Base-by-base conservation (phyloP, 345 rosid species). In the Dipteronia dyeriana region DNA sequence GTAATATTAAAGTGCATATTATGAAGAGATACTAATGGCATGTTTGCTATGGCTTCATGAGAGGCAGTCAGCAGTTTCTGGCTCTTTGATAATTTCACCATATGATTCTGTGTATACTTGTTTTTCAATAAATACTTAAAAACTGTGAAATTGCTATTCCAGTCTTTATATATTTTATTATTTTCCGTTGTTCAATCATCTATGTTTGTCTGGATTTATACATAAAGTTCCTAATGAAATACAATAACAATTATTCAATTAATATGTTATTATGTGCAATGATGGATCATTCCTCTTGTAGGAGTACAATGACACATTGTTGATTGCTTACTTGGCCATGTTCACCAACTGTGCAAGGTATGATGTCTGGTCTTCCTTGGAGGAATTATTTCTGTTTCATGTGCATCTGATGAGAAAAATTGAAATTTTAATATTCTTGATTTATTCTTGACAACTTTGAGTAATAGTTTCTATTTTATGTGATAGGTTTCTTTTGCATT, bases 341-440 rank as follows among this genome's bases (percentile, higher is more conserved):
- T 80, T 96, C 82, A 96, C 98, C 63, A 96, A 91, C 82, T 94
- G 98, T 79, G 83, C 98, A 79, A 93, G 99, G 98, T 93, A 87
- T 70, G 73, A 68, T 60, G 47, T 74, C 2, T 59, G 3, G 19
- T 39, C 64, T 8, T 68, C 45, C 25, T 47, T 76, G 29, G 31
- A 3, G 3, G 54, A 29, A 51, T 72, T 66, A 29, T 62, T 29
- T 17, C 74, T 65, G 41, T 19, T 38, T 22, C 54, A 16, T 16
- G 61, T 25, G 19, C 25, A 31, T 56, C 23, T 60, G 47, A 59
- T 75, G 23, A 14, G 23, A 2, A 29, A 43, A 66, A 4, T 54
- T 74, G 60, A 47, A 57, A 43, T 26, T 74, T 47, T 41, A 20
- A 41, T 16, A 9, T 23, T 67, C 76, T 22, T 38, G 10, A 47